Evolutionary conservation across 768 basidiomycete species (phyloP), one percentile per base, ranked within the genome.

Genomic region (Suillus luteus): DNA sequence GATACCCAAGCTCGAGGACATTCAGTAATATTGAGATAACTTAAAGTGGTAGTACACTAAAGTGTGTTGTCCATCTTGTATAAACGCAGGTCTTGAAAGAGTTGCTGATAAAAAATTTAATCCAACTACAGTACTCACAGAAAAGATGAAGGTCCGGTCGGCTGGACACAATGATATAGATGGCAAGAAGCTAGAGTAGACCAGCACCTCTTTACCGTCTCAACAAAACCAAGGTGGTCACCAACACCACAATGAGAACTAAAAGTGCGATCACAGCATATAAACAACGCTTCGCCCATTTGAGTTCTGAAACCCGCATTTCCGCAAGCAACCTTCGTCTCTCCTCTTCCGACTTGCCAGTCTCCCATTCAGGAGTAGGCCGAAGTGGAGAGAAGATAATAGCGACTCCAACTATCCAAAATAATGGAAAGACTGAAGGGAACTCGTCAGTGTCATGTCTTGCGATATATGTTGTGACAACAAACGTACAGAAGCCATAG

Each of bases 361-460:
- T 77, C 70, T 86, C 77, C 87, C 87, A 87, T 15, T 81, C 77
- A 15, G 81, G 79, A 43, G 82, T 78, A 59, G 73, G 69, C 46
- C 79, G 83, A 57, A 87, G 73, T 11, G 86, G 85, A 8, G 80
- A 82, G 55, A 83, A 71, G 22, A 88, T 79, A 67, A 88, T 84
- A 69, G 84, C 77, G 33, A 82, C 78, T 24, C 86, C 86, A 61
- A 87, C 76, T 52, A 82, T 77, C 86, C 86, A 88, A 72, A 88
- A 87, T 46, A 83, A 77, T 2, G 84, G 84, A 71, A 88, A 88
- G 59, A 87, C 86, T 88, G 19, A 7, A 58, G 27, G 61, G 63
- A 65, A 22, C 31, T 31, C 31, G 52, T 22, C 15, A 54, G 15
- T 7, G 10, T 17, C 4, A 55, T 61, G 2, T 66, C 57, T 38